Base-by-base conservation (phyloP, 2,329 filamentous ascomycete species). In the Leptographium radiaticola region DNA sequence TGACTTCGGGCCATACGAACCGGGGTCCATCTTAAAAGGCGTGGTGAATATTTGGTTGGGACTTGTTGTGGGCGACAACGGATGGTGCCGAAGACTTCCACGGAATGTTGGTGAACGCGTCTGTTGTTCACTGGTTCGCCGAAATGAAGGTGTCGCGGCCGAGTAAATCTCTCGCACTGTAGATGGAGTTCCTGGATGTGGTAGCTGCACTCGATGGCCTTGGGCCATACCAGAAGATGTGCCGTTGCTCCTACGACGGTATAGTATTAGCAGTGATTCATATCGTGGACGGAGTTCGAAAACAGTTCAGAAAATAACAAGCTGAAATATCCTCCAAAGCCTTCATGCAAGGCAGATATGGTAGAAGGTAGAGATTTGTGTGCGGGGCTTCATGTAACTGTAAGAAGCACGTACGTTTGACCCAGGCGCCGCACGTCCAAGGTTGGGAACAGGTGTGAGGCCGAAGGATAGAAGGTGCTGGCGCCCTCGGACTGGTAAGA, bases 211-310 rank as follows among this genome's bases (percentile, higher is more conserved):
- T 63, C 76, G 72, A 65, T 75, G 76, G 68, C 70, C 70, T 73
- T 79, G 75, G 71, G 75, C 73, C 75, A 81, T 80, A 63, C 75
- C 75, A 70, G 72, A 70, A 56, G 74, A 71, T 53, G 76, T 69
- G 55, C 69, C 70, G 65, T 67, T 76, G 68, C 70, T 77, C 62
- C 61, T 66, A 56, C 16, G 25, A 34, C 31, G 15, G 30, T 34
- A 25, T 25, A 25, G 25, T 25, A 25, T 25, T 25, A 25, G 25
- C 25, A 47, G 25, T n/a, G 9, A 42, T 42, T 9, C 40, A 36
- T 33, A 31, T 52, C 25, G 25, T 25, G 25, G 5, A 5, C 25
- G 25, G 25, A 5, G 25, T 25, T 2, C 5, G 25, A 25, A 25
- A 25, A 25, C 2, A 25, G 25, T 2, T 25, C 25, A 3, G 25